Percentiles rank a stretch among this genome's conserved stretches.
These are phyloP conservation scores for Ochetophila trinervis DNA, from an alignment of 306 rosid species.

Conservation along the genomic window DNA sequence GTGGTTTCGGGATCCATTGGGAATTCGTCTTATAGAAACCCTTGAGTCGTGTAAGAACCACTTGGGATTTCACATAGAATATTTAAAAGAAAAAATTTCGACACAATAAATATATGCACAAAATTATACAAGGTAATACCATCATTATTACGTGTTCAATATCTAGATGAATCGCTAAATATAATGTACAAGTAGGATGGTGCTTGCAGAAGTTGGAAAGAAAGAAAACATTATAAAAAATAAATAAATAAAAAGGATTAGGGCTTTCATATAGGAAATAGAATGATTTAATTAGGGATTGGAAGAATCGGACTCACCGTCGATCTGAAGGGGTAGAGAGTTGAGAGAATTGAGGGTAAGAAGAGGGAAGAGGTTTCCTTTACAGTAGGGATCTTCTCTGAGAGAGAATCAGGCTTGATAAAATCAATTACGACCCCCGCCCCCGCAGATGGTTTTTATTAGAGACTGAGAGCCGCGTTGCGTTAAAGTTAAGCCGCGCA, in stretches of 20 bases:
- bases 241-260: not conserved
- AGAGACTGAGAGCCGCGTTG: constrained; percentile 1
- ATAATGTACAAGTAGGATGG: too few species aligned
- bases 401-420: not conserved
- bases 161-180: too few species aligned
- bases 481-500: constrained; percentile 11
- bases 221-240: not conserved
- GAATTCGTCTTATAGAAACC: too few species aligned
- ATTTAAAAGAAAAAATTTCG: too few species aligned
- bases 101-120: too few species aligned
- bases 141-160: too few species aligned
- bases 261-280: not conserved
- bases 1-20: too few species aligned
- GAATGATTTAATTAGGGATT: not conserved
- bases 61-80: too few species aligned
- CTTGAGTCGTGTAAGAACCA: too few species aligned
- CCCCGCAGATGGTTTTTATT: not conserved
- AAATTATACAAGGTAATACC: too few species aligned
- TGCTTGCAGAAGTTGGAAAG: not conserved
- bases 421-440: not conserved
- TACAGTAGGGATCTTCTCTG: not conserved
- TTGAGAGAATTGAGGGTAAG: not conserved
- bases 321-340: not conserved
- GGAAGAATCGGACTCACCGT: constrained; percentile 5
- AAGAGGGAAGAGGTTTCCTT: not conserved